phyloP scores from a whole-genome alignment of 2,329 filamentous ascomycete species.

The Fonsecaea nubica region DNA sequence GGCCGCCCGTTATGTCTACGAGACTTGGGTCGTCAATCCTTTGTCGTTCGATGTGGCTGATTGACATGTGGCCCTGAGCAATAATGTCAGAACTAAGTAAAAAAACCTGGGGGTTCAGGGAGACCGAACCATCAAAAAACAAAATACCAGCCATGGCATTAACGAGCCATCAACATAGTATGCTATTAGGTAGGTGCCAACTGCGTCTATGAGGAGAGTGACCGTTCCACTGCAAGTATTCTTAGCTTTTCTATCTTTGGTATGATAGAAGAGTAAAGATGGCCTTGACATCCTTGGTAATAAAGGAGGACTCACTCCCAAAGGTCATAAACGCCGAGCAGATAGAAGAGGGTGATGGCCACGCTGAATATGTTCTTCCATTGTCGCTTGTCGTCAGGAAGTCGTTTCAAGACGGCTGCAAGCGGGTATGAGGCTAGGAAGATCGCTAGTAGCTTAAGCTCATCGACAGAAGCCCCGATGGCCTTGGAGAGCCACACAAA shows the following conservation, averaged over 20 bases:
- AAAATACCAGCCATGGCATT: slow-evolving; percentile 97
- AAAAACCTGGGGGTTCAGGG: background rate
- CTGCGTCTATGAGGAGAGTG: slow-evolving; percentile 79
- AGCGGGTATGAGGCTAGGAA: slow-evolving; percentile 93
- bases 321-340: slow-evolving; percentile 90
- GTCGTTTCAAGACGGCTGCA: slow-evolving; percentile 83
- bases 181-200: slow-evolving; percentile 81
- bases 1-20: slow-evolving; percentile 89
- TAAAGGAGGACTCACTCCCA: slow-evolving; percentile 72
- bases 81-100: background rate
- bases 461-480: slow-evolving; percentile 69
- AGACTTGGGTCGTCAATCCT: slow-evolving; percentile 67
- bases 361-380: slow-evolving; percentile 90
- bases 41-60: slow-evolving; percentile 86
- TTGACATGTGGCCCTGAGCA: slow-evolving; percentile 88
- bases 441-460: slow-evolving; percentile 86
- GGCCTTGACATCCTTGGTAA: background rate
- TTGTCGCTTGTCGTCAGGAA: slow-evolving; percentile 82
- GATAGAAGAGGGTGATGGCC: slow-evolving; percentile 80
- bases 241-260: background rate
- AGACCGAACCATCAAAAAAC: background rate
- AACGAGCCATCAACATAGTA: slow-evolving; percentile 82
- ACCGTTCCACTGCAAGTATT: slow-evolving; percentile 38
- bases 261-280: background rate
- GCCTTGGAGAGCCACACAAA: slow-evolving; percentile 65